These are phyloP conservation scores for Fusarium compactum DNA, from an alignment of 2,329 filamentous ascomycete genomes.

Conservation along the genomic window DNA sequence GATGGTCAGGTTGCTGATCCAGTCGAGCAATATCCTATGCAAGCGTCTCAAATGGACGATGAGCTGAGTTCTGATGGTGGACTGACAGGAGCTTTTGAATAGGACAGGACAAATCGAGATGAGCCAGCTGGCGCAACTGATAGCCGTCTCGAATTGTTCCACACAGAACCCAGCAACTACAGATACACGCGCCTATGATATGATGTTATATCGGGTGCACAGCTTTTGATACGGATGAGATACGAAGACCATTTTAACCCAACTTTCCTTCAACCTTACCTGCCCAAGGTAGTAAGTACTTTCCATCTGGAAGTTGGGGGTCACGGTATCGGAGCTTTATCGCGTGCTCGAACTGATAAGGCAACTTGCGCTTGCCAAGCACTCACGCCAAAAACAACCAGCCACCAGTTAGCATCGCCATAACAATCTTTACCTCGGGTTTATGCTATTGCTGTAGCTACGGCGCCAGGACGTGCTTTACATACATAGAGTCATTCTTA, in stretches of 20 bases:
- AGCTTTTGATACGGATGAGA: slow-evolving; percentile 11
- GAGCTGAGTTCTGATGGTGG: slow-evolving; percentile 24
- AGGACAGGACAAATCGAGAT: slow-evolving; percentile 35
- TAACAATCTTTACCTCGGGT: slow-evolving; percentile 20
- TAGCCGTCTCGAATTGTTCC: slow-evolving; percentile 30
- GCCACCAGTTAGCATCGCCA: slow-evolving; percentile 21
- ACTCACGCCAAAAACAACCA: slow-evolving; percentile 7
- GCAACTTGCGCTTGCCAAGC: slow-evolving; percentile 6
- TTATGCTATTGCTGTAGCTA: background rate
- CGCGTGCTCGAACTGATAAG: slow-evolving; percentile 38
- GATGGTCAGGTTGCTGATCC: slow-evolving; percentile 32
- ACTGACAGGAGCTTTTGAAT: slow-evolving; percentile 21
- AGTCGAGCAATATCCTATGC: slow-evolving; percentile 29
- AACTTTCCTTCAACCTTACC: slow-evolving; percentile 6
- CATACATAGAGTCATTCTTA: background rate
- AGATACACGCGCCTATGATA: slow-evolving; percentile 30
- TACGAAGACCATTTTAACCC: slow-evolving; percentile 17
- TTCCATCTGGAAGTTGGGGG: slow-evolving; percentile 14
- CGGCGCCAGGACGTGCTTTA: background rate
- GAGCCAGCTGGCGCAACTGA: slow-evolving; percentile 43
- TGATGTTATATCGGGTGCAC: slow-evolving; percentile 24
- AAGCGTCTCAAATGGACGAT: slow-evolving; percentile 28
- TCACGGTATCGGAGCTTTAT: slow-evolving; percentile 23
- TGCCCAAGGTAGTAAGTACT: slow-evolving; percentile 22
- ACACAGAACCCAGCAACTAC: slow-evolving; percentile 35